A percentile compares a stretch with the other conserved stretches of the same genome.
Conservation (phyloP, 2,329 filamentous ascomycete species). For the Fusarium ramigenum region DNA sequence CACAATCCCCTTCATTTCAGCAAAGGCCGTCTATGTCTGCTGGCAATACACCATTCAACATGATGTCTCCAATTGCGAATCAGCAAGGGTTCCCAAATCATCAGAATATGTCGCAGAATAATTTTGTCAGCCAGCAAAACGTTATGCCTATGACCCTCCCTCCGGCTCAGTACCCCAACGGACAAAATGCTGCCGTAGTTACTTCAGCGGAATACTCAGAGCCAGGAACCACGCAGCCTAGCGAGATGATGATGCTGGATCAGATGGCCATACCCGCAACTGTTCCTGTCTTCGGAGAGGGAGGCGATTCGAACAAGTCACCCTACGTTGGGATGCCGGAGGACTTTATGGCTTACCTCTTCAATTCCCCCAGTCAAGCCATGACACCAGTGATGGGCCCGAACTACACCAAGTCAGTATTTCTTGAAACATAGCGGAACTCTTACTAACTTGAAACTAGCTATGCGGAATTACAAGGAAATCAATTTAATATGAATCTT, state of each 20-base stretch:
- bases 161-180: constrained; percentile 63
- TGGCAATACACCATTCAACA: constrained; percentile 59
- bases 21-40: constrained; percentile 59
- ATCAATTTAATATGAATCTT: constrained; percentile 55
- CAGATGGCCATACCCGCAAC: constrained; percentile 72
- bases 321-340: constrained; percentile 86
- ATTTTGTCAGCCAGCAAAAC: constrained; percentile 68
- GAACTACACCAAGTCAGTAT: constrained; percentile 58
- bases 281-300: constrained; percentile 87
- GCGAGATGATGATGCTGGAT: constrained; percentile 69
- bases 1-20: constrained; percentile 52
- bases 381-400: constrained; percentile 58
- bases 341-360: constrained; percentile 86
- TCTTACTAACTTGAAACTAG: constrained; percentile 49
- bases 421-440: background rate
- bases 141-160: constrained; percentile 71
- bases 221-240: constrained; percentile 54
- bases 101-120: constrained; percentile 56
- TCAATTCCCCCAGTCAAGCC: constrained; percentile 62
- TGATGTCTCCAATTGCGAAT: constrained; percentile 62
- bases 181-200: constrained; percentile 44
- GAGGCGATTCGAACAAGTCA: constrained; percentile 81
- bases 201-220: constrained; percentile 57
- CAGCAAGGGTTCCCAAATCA: constrained; percentile 61
- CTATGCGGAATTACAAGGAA: constrained; percentile 61